Base-by-base conservation (phyloP, 2,329 filamentous ascomycete genomes). In the Neonectria hederae region DNA sequence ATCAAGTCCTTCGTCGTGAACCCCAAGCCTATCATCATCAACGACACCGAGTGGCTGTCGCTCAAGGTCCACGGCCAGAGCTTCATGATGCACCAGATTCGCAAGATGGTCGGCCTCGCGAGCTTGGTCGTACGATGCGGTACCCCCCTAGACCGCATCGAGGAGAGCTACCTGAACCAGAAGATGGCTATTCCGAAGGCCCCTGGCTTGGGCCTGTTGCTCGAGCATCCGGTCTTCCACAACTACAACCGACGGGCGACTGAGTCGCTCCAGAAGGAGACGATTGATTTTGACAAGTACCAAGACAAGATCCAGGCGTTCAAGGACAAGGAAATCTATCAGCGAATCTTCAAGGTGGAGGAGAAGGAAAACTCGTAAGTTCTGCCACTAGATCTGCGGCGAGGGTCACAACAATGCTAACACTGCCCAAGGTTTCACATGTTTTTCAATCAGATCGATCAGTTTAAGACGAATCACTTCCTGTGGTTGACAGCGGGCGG, bases 1-100 rank as follows among this genome's bases (percentile, higher is more conserved):
- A 99, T 99, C 83, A 96, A 94, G 77, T 96, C 92, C 2, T 99
- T 99, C 82, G 84, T 90, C 40, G 90, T 93, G 62, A 91, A 93
- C 77, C 82, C 83, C 3, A 83, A 87, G 55, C 93, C 94, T 1
- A 90, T 97, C 74, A 88, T 94, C 75, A 97, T 97, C 79, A 89
- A 93, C 77, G 90, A 95, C 75, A 97, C 94, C 2, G 92, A 99
- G 82, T 99, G 96, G 96, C 84, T 99, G 5, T 96, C 92, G 46
- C 84, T 98, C 70, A 97, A 97, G 77, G 94, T 99, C 24, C 96
- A 99, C 79, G 96, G 96, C 0, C 96, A 99, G 80, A 95, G 91
- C 75, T 99, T 99, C 85, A 99, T 99, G 96, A 99, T 99, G 96
- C 96, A 99, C 80, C 96, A 99, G 82, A 99, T 99, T 79, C 91